A percentile compares a stretch with the other conserved stretches of the same genome.
These are phyloP conservation scores for Oryza rufipogon DNA, from an alignment of 176 grass and related monocot genomes.

Conservation along the genomic window DNA sequence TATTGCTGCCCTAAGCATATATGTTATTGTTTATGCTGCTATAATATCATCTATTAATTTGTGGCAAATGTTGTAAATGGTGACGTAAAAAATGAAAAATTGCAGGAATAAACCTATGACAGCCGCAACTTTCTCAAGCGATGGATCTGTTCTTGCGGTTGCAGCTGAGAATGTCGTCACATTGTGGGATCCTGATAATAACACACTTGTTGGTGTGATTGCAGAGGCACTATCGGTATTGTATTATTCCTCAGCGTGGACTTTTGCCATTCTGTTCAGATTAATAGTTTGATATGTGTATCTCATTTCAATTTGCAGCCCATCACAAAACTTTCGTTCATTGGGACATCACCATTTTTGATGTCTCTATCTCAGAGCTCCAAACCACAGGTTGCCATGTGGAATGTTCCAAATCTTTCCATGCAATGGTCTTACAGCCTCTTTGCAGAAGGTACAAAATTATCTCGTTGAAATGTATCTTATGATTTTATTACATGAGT, in stretches of 20 bases:
- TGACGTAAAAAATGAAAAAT: slow-evolving; percentile 34
- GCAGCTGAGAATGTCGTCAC: slow-evolving; percentile 83
- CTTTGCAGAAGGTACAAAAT: slow-evolving; percentile 73
- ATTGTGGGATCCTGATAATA: slow-evolving; percentile 90
- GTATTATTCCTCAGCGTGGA: slow-evolving; percentile 21
- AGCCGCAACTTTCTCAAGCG: slow-evolving; percentile 78
- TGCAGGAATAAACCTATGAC: slow-evolving; percentile 88
- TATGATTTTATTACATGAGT: too few relatives aligned
- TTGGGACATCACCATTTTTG: slow-evolving; percentile 71
- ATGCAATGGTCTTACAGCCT: slow-evolving; percentile 88
- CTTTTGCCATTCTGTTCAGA: slow-evolving; percentile 1
- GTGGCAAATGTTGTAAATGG: not conserved
- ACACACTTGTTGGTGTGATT: slow-evolving; percentile 82
- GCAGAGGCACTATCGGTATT: slow-evolving; percentile 87
- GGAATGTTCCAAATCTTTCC: slow-evolving; percentile 78
- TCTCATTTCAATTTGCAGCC: slow-evolving; percentile 58
- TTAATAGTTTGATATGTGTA: slow-evolving; percentile 17
- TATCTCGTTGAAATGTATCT: not conserved
- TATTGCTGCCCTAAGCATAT: not conserved
- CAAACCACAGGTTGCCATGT: slow-evolving; percentile 76
- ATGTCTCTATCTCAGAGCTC: slow-evolving; percentile 69
- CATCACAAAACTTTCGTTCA: slow-evolving; percentile 69
- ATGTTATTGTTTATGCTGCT: not conserved
- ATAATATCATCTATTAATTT: slow-evolving; percentile 23
- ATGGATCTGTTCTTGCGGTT: slow-evolving; percentile 96